Evolutionary conservation across 2,329 filamentous ascomycete species (phyloP).

Genomic region (Pseudonectria buxi): DNA sequence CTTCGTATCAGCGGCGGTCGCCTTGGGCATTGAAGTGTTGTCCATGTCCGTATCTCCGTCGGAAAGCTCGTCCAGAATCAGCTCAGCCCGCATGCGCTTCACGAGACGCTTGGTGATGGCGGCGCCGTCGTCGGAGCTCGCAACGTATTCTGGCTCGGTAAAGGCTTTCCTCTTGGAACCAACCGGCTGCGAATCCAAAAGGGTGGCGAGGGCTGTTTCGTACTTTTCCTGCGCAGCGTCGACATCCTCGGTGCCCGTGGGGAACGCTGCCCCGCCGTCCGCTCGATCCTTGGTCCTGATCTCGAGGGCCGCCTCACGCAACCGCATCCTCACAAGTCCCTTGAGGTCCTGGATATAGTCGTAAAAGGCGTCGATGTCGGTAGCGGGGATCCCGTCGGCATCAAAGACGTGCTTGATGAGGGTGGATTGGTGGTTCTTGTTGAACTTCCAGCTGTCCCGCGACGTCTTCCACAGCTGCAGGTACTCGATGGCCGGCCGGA

Average conservation of each 20-base stretch:
- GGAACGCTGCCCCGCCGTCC: conserved; percentile 40
- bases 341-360: conserved; percentile 75
- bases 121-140: conserved; percentile 41
- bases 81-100: conserved; percentile 58
- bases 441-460: conserved; percentile 82
- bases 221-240: conserved; percentile 47
- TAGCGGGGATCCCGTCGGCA: conserved; percentile 60
- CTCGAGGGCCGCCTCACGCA: conserved; percentile 60
- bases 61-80: conserved; percentile 48
- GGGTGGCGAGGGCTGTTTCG: conserved; percentile 46
- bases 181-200: conserved; percentile 32
- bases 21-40: conserved; percentile 24
- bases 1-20: conserved; percentile 31
- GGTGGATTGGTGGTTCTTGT: conserved; percentile 84
- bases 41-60: conserved; percentile 37
- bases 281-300: conserved; percentile 52
- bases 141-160: conserved; percentile 46
- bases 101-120: conserved; percentile 49
- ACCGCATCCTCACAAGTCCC: conserved; percentile 62
- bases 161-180: conserved; percentile 43
- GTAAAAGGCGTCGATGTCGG: conserved; percentile 63
- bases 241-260: conserved; percentile 40
- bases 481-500: conserved; percentile 66
- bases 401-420: conserved; percentile 79
- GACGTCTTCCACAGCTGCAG: conserved; percentile 67